These are phyloP conservation scores for Trypanosomatidae sp. DNA, from an alignment of 208 protist genomes.

Conservation along the genomic window DNA sequence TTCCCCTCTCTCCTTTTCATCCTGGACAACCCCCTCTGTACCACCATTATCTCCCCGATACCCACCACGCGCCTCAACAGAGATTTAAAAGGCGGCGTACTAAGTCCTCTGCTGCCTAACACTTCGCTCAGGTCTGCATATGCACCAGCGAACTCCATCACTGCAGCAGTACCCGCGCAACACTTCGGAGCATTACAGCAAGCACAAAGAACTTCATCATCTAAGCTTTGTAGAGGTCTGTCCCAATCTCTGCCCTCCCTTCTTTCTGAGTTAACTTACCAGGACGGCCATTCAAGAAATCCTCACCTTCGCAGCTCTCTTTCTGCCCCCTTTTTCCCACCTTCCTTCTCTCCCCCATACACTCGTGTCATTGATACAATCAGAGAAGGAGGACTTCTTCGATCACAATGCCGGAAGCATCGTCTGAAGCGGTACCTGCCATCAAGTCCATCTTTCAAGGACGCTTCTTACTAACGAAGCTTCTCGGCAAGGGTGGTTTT, in stretches of 20 bases:
- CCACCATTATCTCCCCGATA: background rate
- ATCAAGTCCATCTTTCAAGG: slow-evolving; percentile 62
- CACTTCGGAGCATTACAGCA: background rate
- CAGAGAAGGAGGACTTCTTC: background rate
- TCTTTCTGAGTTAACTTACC: background rate
- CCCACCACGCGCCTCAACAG: background rate
- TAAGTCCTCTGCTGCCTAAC: background rate
- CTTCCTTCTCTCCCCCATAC: background rate
- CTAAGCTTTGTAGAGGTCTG: background rate
- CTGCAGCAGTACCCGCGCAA: background rate
- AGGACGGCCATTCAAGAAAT: background rate
- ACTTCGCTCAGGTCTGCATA: no score
- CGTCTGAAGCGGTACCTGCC: slow-evolving; percentile 15
- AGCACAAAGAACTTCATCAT: background rate
- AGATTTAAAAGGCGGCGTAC: no score
- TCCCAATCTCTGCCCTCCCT: background rate
- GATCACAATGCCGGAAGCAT: slow-evolving; percentile 24
- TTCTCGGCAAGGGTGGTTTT: slow-evolving; percentile 97
- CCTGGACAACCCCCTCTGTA: background rate
- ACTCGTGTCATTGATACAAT: background rate
- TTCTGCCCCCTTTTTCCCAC: background rate
- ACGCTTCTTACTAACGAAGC: slow-evolving; percentile 57
- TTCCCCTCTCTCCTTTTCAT: slow-evolving; percentile 5
- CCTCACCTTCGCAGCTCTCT: background rate
- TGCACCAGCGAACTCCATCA: background rate